Evolutionary conservation across 805 yeast species (phyloP).

Genomic region (Starmerella floricola): DNA sequence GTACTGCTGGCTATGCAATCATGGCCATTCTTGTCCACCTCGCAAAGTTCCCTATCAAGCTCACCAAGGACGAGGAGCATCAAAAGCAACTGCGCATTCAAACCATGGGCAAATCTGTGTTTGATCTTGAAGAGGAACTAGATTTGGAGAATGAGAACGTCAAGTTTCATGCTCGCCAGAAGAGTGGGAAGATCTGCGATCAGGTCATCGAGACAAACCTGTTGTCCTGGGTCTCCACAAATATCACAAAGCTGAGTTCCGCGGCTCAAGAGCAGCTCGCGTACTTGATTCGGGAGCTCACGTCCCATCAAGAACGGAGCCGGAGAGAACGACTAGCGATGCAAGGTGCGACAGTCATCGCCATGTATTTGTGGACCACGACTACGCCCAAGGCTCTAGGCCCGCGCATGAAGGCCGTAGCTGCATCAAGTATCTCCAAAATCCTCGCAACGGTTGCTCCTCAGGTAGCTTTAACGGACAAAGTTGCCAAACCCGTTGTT

Average conservation of each 20-base stretch:
- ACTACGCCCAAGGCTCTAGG: constrained; percentile 19
- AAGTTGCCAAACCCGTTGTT: constrained; percentile 26
- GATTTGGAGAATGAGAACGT: constrained; percentile 6
- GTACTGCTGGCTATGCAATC: constrained; percentile 26
- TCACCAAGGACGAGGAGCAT: constrained; percentile 23
- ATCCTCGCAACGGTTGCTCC: constrained; percentile 30
- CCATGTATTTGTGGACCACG: constrained; percentile 24
- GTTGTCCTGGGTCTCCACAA: constrained; percentile 19
- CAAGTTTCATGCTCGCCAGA: constrained; percentile 3
- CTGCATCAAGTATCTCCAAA: constrained; percentile 27
- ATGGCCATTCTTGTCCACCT: constrained; percentile 27
- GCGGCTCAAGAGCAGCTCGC: constrained; percentile 24
- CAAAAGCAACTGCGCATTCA: constrained; percentile 7
- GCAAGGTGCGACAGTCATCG: constrained; percentile 30
- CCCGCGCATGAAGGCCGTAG: constrained; percentile 13
- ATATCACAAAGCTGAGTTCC: constrained; percentile 20
- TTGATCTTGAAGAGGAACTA: constrained; percentile 1
- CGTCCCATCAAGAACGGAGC: constrained; percentile 22
- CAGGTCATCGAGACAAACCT: constrained; percentile 16
- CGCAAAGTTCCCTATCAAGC: constrained; percentile 26
- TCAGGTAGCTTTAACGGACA: constrained; percentile 26
- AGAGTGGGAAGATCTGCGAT: constrained; percentile 12
- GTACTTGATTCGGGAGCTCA: constrained; percentile 25
- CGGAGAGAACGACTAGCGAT: constrained; percentile 25
- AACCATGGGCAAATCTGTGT: constrained; percentile 13